These are phyloP conservation scores for Codiaeum variegatum DNA, from an alignment of 441 rosid species.

Conservation along the genomic window DNA sequence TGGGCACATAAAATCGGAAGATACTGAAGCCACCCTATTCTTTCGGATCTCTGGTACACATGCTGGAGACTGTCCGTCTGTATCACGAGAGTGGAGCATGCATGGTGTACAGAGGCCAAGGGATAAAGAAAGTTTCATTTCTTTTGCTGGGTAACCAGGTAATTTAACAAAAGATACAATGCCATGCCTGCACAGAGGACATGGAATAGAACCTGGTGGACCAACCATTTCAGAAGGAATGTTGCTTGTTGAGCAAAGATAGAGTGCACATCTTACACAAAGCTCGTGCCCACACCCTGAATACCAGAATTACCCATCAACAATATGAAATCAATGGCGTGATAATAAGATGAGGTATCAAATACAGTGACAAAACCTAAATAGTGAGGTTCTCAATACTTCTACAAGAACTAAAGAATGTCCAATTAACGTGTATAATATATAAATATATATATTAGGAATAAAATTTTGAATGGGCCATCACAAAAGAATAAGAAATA, in stretches of 20 bases:
- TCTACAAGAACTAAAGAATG: not conserved
- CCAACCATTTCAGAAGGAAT: constrained; percentile 55
- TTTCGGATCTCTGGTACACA: constrained; percentile 55
- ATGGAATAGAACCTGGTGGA: constrained; percentile 84
- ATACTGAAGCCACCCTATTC: constrained; percentile 63
- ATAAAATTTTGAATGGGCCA: not conserved
- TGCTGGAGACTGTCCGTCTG: constrained; percentile 48
- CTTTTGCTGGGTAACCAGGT: constrained; percentile 63
- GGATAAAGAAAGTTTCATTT: constrained; percentile 59
- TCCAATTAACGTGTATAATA: too few species aligned
- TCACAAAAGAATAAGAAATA: not conserved
- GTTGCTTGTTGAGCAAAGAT: constrained; percentile 85
- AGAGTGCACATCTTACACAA: constrained; percentile 85
- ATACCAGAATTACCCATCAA: not conserved
- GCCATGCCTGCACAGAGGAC: constrained; percentile 90
- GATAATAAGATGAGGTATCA: not conserved
- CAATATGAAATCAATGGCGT: not conserved
- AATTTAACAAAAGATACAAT: constrained; percentile 68
- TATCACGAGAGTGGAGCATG: constrained; percentile 70
- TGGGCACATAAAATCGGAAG: constrained; percentile 84
- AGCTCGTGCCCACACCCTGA: constrained; percentile 91
- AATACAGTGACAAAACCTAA: not conserved
- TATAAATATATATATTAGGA: too few species aligned
- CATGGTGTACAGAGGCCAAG: constrained; percentile 90
- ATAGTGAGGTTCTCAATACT: not conserved